Conservation (phyloP, 2,329 filamentous ascomycete genomes). For the Xenoacremonium recifei region DNA sequence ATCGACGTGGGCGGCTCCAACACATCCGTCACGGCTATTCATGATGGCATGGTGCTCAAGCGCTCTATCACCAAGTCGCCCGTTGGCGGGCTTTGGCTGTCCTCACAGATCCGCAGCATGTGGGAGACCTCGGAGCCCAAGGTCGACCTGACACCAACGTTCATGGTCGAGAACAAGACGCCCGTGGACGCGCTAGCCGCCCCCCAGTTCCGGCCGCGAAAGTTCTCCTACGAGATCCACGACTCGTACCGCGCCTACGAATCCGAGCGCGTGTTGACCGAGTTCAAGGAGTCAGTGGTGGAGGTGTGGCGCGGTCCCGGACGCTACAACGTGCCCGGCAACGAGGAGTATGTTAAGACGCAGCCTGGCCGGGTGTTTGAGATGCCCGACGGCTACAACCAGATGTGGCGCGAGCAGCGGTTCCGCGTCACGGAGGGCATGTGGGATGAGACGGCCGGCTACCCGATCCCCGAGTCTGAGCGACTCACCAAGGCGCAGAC, state of each 20-base stretch:
- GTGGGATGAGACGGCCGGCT: slow-evolving; percentile 81
- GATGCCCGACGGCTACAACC: slow-evolving; percentile 95
- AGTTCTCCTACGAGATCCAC: slow-evolving; percentile 60
- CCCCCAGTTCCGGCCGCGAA: slow-evolving; percentile 71
- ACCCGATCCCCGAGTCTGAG: slow-evolving; percentile 45
- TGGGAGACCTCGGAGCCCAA: slow-evolving; percentile 69
- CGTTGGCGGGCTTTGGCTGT: slow-evolving; percentile 86
- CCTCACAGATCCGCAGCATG: slow-evolving; percentile 79
- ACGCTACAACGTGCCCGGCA: slow-evolving; percentile 61
- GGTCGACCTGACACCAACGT: slow-evolving; percentile 78
- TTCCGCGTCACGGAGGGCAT: slow-evolving; percentile 85
- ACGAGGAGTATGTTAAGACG: slow-evolving; percentile 72
- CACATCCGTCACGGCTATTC: slow-evolving; percentile 84
- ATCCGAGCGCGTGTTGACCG: slow-evolving; percentile 88
- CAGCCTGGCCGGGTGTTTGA: slow-evolving; percentile 87
- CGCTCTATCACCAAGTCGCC: slow-evolving; percentile 84
- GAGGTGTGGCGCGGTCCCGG: slow-evolving; percentile 87
- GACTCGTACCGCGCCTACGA: slow-evolving; percentile 78
- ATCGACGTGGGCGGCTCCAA: slow-evolving; percentile 88
- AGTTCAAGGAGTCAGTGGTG: slow-evolving; percentile 97
- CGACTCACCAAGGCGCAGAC: slow-evolving; percentile 70
- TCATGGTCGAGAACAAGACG: slow-evolving; percentile 82
- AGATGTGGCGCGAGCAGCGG: slow-evolving; percentile 87
- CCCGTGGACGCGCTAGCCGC: slow-evolving; percentile 83
- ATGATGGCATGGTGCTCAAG: slow-evolving; percentile 92